phyloP scores from a whole-genome alignment of 2,329 filamentous ascomycete species.

The Akanthomyces lecanii region DNA sequence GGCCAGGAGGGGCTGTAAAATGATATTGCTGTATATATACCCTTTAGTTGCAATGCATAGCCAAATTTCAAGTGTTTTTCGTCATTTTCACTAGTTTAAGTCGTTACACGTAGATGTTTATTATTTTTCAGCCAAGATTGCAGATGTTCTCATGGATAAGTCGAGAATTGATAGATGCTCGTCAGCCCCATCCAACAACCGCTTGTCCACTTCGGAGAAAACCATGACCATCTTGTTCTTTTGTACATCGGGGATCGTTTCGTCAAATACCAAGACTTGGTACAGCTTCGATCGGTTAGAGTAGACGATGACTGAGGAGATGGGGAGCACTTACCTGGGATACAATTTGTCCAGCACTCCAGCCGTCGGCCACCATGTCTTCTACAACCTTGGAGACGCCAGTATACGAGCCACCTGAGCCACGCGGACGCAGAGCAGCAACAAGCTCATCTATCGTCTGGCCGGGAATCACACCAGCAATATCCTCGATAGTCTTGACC shows the following conservation, averaged over 20 bases:
- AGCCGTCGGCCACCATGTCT: slow-evolving; percentile 91
- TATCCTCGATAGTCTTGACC: slow-evolving; percentile 81
- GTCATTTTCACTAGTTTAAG: not conserved
- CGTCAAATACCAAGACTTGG: slow-evolving; percentile 76
- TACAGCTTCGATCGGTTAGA: slow-evolving; percentile 57
- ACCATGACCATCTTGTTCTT: slow-evolving; percentile 87
- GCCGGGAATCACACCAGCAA: slow-evolving; percentile 88
- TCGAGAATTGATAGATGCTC: slow-evolving; percentile 92
- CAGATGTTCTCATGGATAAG: slow-evolving; percentile 74
- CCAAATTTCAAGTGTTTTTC: slow-evolving; percentile 6
- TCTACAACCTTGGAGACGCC: slow-evolving; percentile 75
- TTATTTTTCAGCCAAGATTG: slow-evolving; percentile 55
- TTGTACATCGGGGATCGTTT: slow-evolving; percentile 74
- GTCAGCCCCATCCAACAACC: slow-evolving; percentile 88
- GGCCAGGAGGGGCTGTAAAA: slow-evolving; percentile 30
- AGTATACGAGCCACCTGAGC: slow-evolving; percentile 62
- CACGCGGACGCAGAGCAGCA: slow-evolving; percentile 69
- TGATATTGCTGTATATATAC: slow-evolving; percentile 15
- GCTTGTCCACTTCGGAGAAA: slow-evolving; percentile 93
- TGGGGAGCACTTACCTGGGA: slow-evolving; percentile 56
- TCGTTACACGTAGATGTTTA: slow-evolving; percentile 19
- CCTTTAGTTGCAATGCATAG: slow-evolving; percentile 7
- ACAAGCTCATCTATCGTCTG: slow-evolving; percentile 66
- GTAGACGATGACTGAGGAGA: slow-evolving; percentile 15
- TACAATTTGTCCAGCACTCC: slow-evolving; percentile 89